Evolutionary conservation across 1,284 basidiomycete species (phyloP), one percentile per base, ranked within the genome.

Genomic region (Clitocybe nebularis): DNA sequence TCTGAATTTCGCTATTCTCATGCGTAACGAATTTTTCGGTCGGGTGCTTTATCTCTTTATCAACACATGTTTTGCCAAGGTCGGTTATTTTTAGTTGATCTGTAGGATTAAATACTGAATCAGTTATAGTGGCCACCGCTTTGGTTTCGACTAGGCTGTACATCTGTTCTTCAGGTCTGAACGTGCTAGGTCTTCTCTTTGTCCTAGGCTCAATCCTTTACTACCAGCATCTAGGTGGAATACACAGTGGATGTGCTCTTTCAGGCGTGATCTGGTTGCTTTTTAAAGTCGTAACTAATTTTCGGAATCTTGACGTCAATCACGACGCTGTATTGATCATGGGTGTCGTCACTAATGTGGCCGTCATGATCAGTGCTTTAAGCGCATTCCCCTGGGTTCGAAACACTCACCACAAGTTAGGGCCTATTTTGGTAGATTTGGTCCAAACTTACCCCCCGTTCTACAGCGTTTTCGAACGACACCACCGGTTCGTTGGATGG

Each of bases 401-500:
- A 45, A 87, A 86, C 54, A 77, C 74, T 2, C 80, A 86, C 53
- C 84, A 88, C 67, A 87, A 88, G 83, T 86, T 57, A 57, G 77
- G 63, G 9, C 4, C 16, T 5, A 13, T 13, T 29, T 32, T 13
- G 19, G 2, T 13, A 16, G 29, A 16, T 8, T 7, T 11, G 11
- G 29, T 17, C 14, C 13, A 32, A 32, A 32, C 19, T 4, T 32
- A 4, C 11, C 14, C 19, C 14, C 9, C 3, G 6, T 20, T 39
- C 11, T 44, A 3, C 46, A 84, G 81, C 56, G 72, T 83, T 19
- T 86, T 86, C 53, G 85, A 88, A 58, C 74, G 81, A 36, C 76
- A 83, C 47, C 84, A 88, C 59, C 79, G 86, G 17, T 88, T 88
- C 59, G 70, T 81, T 40, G 86, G 85, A 28, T 89, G 86, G 85